Evolutionary conservation across 306 rosid species (phyloP), one percentile per base, ranked within the genome.

Genomic region (Senna tora): DNA sequence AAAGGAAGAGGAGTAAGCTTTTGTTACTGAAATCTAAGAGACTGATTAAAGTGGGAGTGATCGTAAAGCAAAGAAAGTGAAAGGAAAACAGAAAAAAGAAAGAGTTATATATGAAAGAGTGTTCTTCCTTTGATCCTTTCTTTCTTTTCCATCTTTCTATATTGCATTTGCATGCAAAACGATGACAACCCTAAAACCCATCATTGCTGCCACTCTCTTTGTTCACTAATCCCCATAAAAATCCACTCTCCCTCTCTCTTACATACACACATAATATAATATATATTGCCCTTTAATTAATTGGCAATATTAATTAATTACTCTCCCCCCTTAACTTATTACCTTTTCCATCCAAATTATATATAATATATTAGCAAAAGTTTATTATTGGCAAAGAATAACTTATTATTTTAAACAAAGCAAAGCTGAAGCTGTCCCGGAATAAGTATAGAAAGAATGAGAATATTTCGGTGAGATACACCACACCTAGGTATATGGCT

Each of bases 21-120:
- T 85, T 77, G 83, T 85, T 89, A 80, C 90, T 89, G 92, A 89
- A 89, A 83, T 87, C 90, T 85, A 87, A 85, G 92, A 83, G 84
- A 68, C 57, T 77, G 85, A 83, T 79, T 79, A 89, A 89, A 89
- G 90, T 73, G 90, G 72, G 79, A 25, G 82, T 59, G 81, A 86
- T 77, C 80, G 72, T 51, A 89, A 87, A 89, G 88, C 75, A 78
- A 84, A 38, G 86, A 61, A 86, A 85, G 81, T 75, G 66, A 82
- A 83, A 71, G 74, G 56, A 46, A 75, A 42, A 39, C 55, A 32
- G 51, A 49, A 30, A 75, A 79, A 78, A 77, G 67, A 71, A 54
- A 79, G 81, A 73, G 83, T 61, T 67, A 67, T 56, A 57, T 57
- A 30, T 56, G 80, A 80, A 80, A 82, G 83, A 72, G 77, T 50